Base-by-base conservation (phyloP, 805 yeast genomes). In the Metschnikowia rubicola region DNA sequence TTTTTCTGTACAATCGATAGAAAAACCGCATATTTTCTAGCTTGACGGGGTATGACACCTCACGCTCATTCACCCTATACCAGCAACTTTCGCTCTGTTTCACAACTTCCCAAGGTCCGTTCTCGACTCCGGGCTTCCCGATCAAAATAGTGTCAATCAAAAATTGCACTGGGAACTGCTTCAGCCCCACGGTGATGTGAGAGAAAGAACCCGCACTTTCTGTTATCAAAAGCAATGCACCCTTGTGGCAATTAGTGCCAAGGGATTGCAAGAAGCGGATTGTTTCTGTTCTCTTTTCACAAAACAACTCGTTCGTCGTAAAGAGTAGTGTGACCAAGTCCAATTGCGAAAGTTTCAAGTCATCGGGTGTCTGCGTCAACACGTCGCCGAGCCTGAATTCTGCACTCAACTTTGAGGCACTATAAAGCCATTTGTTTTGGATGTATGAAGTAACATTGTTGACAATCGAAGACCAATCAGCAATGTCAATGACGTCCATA, bases 201-300 rank as follows among this genome's bases (percentile, higher is more conserved):
- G 96, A 87, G 64, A 83, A 89, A 9, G 95, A 86, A 0, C 97
- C 96, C 0, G 97, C 97, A 66, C 94, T 84, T 59, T 89, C 97
- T 2, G 88, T 79, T 21, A 89, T 80, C 38, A 90, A 69, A 32
- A 89, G 64, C 29, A 77, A 63, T 12, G 88, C 66, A 0, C 91
- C 94, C 1, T 63, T 46, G 32, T 65, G 60, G 63, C 95, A 87
- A 8, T 60, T 36, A 5, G 59, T 53, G 44, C 79, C 75, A 48
- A 89, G 63, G 10, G 66, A 37, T 26, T 55, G 57, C 39, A 55
- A 47, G 34, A 55, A 50, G 30, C 74, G 67, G 34, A 88, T 75
- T 5, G 95, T 77, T 37, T 74, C 79, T 0, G 79, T 67, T 56
- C 78, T 80, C 51, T 88, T 78, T 51, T 81, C 88, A 12, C 84